phyloP scores from a whole-genome alignment of 306 rosid species.

The Casuarina glauca region DNA sequence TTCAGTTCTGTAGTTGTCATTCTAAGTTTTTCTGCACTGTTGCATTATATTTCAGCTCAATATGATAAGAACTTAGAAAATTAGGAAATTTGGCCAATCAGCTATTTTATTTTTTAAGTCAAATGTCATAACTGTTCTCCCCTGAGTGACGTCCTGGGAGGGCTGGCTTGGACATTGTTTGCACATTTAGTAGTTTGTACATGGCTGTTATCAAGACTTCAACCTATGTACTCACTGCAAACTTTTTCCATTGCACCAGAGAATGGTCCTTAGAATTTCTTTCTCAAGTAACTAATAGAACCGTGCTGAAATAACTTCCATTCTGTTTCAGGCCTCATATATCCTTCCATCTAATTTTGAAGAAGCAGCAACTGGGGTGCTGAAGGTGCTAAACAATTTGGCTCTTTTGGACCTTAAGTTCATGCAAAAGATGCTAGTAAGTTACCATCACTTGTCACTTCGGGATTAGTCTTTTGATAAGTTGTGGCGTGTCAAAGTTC shows the following conservation, averaged over 20 bases:
- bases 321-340: slow-evolving; percentile 63
- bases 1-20: background rate
- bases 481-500: slow-evolving; percentile 14
- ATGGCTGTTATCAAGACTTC: background rate
- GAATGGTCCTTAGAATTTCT: background rate
- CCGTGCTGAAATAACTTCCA: slow-evolving; percentile 25
- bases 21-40: background rate
- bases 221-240: background rate
- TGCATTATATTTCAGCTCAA: background rate
- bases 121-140: background rate
- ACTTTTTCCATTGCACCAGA: background rate
- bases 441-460: slow-evolving; percentile 30
- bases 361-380: slow-evolving; percentile 93
- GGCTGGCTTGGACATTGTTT: background rate
- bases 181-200: background rate
- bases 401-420: slow-evolving; percentile 88
- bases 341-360: slow-evolving; percentile 97
- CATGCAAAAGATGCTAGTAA: slow-evolving; percentile 87
- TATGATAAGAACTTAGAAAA: background rate
- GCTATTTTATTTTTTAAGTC: background rate
- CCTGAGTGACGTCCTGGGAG: background rate
- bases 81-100: background rate
- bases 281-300: background rate
- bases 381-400: slow-evolving; percentile 93
- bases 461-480: slow-evolving; percentile 2